Evolutionary conservation across 23 red algal genomes (phyloP), one percentile per base, ranked within the genome.

Genomic region (Gracilaria gracilis): DNA sequence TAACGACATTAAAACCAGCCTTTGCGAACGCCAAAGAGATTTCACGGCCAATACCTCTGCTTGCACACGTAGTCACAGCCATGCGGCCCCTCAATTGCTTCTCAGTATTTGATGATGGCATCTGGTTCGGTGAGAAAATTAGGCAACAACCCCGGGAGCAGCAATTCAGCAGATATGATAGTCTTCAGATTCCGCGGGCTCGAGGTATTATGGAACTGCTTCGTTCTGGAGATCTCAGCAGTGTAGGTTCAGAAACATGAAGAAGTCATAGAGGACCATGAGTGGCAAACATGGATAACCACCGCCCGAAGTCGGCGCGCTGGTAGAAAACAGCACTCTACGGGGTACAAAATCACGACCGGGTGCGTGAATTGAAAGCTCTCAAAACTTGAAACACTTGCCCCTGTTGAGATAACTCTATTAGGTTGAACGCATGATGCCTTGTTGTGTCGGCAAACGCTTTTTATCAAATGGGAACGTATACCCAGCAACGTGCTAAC

Each of bases 41-140:
- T 28, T 83, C 84, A n/a, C 97, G 92, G 25, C 97, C 97, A 24
- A 99, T 99, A 48, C 94, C 97, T 24, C 97, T 88, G 48, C 84
- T 89, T 2, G 94, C 86, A 8, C 97, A 94, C 27, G 97, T 99
- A 15, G 95, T 61, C 27, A 99, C 61, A 9, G 97, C 97, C 9
- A 98, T 93, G 16, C 78, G 80, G 14, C 94, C 94, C 25, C 36
- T 15, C 21, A 77, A 29, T 77, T 46, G 72, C 42, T 77, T 77
- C 29, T 37, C 12, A 38, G 31, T 31, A 69, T 19, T 9, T 24
- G 29, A 34, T 17, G 32, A 69, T 34, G 64, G 64, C 64, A 69
- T 69, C 27, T 69, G 16, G 23, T 12, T 36, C 13, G 16, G 11
- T 36, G 15, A 34, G 2, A 34, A 12, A 17, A 23, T 28, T 32